Conservation (phyloP, 2,329 filamentous ascomycete species). For the Teratosphaeria nubilosa region DNA sequence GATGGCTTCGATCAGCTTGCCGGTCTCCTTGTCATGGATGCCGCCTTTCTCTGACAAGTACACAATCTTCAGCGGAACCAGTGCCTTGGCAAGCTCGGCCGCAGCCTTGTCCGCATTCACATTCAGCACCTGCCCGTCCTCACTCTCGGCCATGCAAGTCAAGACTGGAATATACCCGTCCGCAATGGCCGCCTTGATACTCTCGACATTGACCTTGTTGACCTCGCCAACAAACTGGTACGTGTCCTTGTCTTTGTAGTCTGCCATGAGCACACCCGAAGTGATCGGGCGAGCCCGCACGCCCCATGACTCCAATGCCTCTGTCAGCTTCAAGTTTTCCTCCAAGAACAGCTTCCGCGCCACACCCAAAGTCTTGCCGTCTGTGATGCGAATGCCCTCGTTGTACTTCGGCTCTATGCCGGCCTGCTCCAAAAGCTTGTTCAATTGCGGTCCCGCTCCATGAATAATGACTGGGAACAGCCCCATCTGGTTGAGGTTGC, state of each 20-base stretch:
- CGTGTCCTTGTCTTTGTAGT: conserved; percentile 93
- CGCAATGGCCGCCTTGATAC: conserved; percentile 84
- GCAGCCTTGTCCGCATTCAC: conserved; percentile 97
- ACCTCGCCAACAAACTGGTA: conserved; percentile 95
- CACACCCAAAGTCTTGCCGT: conserved; percentile 85
- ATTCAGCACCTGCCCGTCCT: conserved; percentile 85
- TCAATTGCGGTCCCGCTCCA: conserved; percentile 88
- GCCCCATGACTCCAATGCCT: conserved; percentile 81
- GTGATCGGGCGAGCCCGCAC: conserved; percentile 83
- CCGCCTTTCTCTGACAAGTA: conserved; percentile 98
- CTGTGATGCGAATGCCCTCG: conserved; percentile 90
- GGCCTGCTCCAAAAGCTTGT: conserved; percentile 78
- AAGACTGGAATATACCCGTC: conserved; percentile 86
- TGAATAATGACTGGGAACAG: conserved; percentile 94
- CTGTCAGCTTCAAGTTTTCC: conserved; percentile 86
- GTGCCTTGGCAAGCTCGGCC: conserved; percentile 75
- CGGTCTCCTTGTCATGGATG: conserved; percentile 84
- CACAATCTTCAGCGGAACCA: conserved; percentile 93
- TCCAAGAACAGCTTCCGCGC: conserved; percentile 88
- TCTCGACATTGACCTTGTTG: conserved; percentile 78
- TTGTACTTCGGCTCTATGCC: conserved; percentile 93
- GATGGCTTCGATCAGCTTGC: conserved; percentile 91
- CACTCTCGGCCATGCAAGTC: conserved; percentile 90
- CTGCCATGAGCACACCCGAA: conserved; percentile 79
- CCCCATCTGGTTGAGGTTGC: conserved; percentile 88